Evolutionary conservation across 75 land plant species (phyloP), one percentile per base, ranked within the genome.

Genomic region (Larix kaempferi): DNA sequence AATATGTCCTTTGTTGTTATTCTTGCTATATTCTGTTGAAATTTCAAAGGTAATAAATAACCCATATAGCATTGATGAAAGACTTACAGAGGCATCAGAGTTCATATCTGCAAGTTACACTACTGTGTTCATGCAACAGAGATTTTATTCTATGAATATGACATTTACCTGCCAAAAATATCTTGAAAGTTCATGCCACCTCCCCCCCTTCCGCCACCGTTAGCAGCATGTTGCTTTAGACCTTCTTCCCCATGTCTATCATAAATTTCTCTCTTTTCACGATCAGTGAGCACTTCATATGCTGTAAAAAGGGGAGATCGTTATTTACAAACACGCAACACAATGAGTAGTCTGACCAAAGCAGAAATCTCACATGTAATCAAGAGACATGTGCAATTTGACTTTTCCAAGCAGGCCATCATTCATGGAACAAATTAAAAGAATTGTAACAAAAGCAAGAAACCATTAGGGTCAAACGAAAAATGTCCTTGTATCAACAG

Each of bases 171-270:
- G 79, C 84, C 78, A 74, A 95, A 95, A 21, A 95, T 91, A 74
- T 95, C 96, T 37, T 89, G 84, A 29, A 94, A 90, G 76, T 86
- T 91, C 81, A 89, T 87, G 16, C 89, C 90, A n/a, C 82, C 80
- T n/a, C 94, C 92, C 3, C 91, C 88, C 8, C 95, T 86, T 55
- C 95, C 63, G 22, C 95, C 90, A 3, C 91, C 90, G 77, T 83
- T 55, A 26, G 85, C 87, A n/a, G 87, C 89, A 80, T 83, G 83
- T 80, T 95, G 98, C 75, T 88, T 91, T 74, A 95, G 77, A 7
- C 98, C 98, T 67, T 95, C 98, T 57, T 95, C 98, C 0, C 98
- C 98, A 74, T 93, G 91, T 69, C 82, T 81, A 74, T 95, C 98
- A 78, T 95, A 95, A 17, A 93, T 89, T 14, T 77, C 77, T 58